These are phyloP conservation scores for Viola pubescens DNA, from an alignment of 441 rosid genomes.

Conservation along the genomic window DNA sequence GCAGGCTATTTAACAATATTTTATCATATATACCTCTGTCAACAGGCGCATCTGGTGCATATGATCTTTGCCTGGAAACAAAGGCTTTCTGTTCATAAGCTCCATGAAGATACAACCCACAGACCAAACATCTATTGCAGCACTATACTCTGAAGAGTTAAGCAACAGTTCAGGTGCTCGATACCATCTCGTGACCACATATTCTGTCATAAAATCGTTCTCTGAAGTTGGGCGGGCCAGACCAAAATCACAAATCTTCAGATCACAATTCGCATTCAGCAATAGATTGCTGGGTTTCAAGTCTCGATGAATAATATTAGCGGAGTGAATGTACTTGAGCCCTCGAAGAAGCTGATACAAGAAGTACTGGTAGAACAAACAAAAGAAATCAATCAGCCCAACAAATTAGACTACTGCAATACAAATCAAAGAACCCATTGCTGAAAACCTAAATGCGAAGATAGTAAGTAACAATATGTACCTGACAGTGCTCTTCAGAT, in stretches of 20 bases:
- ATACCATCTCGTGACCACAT: conserved; percentile 97
- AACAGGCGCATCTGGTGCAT: conserved; percentile 77
- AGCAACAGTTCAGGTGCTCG: conserved; percentile 77
- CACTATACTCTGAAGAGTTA: conserved; percentile 74
- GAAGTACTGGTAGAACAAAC: conserved; percentile 57
- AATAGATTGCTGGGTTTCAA: conserved; percentile 88
- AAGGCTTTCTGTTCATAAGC: conserved; percentile 75
- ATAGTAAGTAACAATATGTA: conserved; percentile 15
- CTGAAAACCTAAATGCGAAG: neutral
- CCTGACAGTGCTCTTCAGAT: conserved; percentile 98
- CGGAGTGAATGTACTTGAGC: conserved; percentile 90
- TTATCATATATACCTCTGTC: conserved; percentile 39
- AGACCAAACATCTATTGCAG: conserved; percentile 90
- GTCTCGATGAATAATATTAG: conserved; percentile 88
- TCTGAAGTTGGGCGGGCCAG: conserved; percentile 72
- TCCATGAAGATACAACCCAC: conserved; percentile 88
- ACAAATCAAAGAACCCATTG: neutral
- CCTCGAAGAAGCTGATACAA: conserved; percentile 92
- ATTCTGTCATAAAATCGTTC: conserved; percentile 85
- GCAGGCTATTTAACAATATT: neutral
- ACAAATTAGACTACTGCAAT: conserved; percentile 6
- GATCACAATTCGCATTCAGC: conserved; percentile 81
- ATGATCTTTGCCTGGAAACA: conserved; percentile 80
- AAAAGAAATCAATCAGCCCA: neutral
- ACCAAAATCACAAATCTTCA: conserved; percentile 93